A percentile compares a stretch with the other conserved stretches of the same genome.
Conservation (phyloP, 495 filamentous ascomycete species). For the Aspergillus panamensis region DNA sequence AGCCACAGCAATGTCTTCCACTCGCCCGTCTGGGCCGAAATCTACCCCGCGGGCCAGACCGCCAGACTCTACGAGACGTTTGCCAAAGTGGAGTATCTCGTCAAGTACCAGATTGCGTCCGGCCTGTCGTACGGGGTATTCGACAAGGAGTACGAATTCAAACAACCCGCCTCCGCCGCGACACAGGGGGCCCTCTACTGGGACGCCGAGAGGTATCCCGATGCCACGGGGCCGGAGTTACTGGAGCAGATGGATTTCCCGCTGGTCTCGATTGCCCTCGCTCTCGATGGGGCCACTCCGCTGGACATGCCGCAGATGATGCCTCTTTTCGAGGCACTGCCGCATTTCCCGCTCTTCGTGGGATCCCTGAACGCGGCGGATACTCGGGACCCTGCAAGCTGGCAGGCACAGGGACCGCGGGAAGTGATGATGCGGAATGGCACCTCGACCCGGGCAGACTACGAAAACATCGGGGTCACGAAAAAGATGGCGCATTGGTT, state of each 20-base stretch:
- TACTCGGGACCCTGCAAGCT: conserved; percentile 22
- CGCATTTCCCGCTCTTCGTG: conserved; percentile 29
- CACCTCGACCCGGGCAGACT: conserved; percentile 33
- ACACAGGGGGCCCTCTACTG: conserved; percentile 42
- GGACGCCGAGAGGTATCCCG: conserved; percentile 25
- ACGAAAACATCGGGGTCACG: conserved; percentile 34
- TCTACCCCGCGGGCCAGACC: conserved; percentile 27
- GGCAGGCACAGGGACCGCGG: conserved; percentile 17
- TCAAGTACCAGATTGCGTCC: conserved; percentile 33
- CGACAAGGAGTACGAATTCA: conserved; percentile 45
- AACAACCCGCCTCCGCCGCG: conserved; percentile 33
- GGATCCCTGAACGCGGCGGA: not conserved
- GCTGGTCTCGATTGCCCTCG: conserved; percentile 37
- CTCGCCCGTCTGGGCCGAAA: conserved; percentile 30
- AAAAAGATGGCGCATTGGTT: conserved; percentile 32
- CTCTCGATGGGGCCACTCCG: conserved; percentile 32
- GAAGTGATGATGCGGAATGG: conserved; percentile 39
- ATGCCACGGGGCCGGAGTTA: conserved; percentile 23
- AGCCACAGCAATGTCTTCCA: conserved; percentile 37
- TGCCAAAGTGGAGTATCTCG: conserved; percentile 18
- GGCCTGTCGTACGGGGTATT: conserved; percentile 44
- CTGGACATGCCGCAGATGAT: conserved; percentile 27
- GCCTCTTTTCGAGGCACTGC: conserved; percentile 19
- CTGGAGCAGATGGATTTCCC: conserved; percentile 43
- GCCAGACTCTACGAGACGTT: conserved; percentile 21